These are phyloP conservation scores for Monilinia fructicola DNA, from an alignment of 2,329 filamentous ascomycete genomes.

Conservation along the genomic window DNA sequence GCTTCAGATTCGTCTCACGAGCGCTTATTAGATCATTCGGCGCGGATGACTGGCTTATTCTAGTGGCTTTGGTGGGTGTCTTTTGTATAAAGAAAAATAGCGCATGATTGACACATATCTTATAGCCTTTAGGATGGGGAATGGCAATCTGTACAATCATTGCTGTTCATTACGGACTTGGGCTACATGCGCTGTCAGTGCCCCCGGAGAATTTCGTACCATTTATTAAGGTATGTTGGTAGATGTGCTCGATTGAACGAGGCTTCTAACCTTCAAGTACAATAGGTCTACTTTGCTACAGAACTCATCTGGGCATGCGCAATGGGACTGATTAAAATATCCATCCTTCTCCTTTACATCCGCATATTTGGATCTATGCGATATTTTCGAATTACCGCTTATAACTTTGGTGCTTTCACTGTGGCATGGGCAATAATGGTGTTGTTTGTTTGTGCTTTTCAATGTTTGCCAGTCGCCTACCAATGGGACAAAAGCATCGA, in stretches of 20 bases:
- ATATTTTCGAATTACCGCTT: background rate
- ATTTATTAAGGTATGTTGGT: slow-evolving; percentile 3
- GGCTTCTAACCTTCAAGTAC: background rate
- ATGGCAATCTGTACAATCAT: slow-evolving; percentile 6
- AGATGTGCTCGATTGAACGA: background rate
- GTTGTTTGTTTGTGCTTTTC: background rate
- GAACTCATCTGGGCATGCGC: slow-evolving; percentile 4
- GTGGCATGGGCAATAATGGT: background rate
- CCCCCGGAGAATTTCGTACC: background rate
- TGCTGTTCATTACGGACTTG: slow-evolving; percentile 1
- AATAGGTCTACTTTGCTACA: background rate
- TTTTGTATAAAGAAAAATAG: background rate
- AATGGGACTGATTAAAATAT: slow-evolving; percentile 12
- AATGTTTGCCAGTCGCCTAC: slow-evolving; percentile 3
- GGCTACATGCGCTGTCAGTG: background rate
- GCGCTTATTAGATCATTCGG: background rate
- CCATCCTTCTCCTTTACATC: slow-evolving; percentile 1
- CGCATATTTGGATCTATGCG: slow-evolving; percentile 3
- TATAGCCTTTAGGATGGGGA: slow-evolving; percentile 10
- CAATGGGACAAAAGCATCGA: slow-evolving; percentile 8
- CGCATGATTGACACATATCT: background rate
- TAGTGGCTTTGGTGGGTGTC: background rate
- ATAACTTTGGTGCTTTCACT: background rate
- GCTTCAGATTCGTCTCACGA: slow-evolving; percentile 1
- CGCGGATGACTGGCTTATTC: slow-evolving; percentile 2